Percentiles rank a stretch among this genome's conserved stretches.
Conservation (phyloP, 345 rosid genomes). For the Adansonia digitata region DNA sequence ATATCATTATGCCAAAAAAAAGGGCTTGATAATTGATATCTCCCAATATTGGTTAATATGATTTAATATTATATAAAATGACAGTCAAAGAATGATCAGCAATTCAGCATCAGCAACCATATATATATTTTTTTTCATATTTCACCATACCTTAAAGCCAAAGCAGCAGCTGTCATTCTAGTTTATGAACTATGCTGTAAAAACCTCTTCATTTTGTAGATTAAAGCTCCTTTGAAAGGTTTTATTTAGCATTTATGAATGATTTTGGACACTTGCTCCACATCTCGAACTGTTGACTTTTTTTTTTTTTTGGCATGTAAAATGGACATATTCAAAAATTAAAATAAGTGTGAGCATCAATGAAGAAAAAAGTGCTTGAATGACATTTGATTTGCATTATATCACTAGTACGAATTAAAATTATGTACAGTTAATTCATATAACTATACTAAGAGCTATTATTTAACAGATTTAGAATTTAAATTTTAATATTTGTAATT, state of each 20-base stretch:
- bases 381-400: neutral
- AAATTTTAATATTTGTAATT: too few relatives aligned
- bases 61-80: neutral
- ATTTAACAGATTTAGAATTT: too few relatives aligned
- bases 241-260: neutral
- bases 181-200: neutral
- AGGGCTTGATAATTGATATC: neutral
- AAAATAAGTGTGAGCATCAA: neutral
- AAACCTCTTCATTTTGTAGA: neutral
- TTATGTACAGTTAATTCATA: neutral
- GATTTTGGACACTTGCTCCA: neutral
- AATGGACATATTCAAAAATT: neutral
- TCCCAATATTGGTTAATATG: neutral
- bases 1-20: too few relatives aligned
- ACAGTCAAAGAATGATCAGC: neutral
- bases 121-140: too few relatives aligned
- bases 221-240: neutral
- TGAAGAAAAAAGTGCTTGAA: neutral
- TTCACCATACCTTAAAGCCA: neutral
- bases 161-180: neutral
- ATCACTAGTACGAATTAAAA: neutral
- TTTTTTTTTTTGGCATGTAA: neutral
- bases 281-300: neutral
- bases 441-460: too few relatives aligned
- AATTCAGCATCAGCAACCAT: too few relatives aligned